These are phyloP conservation scores for Dryas alaskensis DNA, from an alignment of 306 rosid species.

Conservation along the genomic window DNA sequence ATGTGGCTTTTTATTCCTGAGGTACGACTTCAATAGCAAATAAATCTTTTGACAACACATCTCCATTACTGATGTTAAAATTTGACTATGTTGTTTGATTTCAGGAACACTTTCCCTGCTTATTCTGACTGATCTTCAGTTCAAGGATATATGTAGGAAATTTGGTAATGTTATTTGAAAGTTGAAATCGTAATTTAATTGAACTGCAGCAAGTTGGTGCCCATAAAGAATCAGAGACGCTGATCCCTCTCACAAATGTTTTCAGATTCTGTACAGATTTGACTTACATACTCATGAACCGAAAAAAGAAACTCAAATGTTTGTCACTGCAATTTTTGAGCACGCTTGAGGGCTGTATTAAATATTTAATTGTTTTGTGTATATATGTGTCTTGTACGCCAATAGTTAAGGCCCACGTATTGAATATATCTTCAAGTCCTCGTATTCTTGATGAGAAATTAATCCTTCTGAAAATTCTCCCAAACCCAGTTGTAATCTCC, in stretches of 20 bases:
- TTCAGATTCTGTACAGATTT: not conserved
- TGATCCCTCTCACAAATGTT: not conserved
- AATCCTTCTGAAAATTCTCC: not conserved
- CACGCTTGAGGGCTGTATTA: not conserved
- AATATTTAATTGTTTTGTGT: not conserved
- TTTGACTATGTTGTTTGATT: not conserved
- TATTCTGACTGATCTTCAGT: not conserved
- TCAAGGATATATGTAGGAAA: not conserved
- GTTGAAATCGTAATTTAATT: not conserved
- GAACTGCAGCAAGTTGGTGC: not conserved
- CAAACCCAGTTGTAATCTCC: not conserved
- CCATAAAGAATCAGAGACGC: not conserved
- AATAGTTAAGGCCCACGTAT: not conserved
- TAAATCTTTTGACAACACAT: not conserved
- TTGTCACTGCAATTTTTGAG: not conserved
- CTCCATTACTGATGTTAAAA: not conserved
- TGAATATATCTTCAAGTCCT: not conserved
- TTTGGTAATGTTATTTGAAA: not conserved
- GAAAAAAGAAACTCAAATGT: not conserved
- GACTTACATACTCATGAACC: not conserved
- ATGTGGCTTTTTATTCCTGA: constrained; percentile 23
- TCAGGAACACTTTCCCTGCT: not conserved
- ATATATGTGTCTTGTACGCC: not conserved
- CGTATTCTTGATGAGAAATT: not conserved
- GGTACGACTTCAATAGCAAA: constrained; percentile 19